Conservation (phyloP, 305 asterid species). For the Fraxinus velutina region DNA sequence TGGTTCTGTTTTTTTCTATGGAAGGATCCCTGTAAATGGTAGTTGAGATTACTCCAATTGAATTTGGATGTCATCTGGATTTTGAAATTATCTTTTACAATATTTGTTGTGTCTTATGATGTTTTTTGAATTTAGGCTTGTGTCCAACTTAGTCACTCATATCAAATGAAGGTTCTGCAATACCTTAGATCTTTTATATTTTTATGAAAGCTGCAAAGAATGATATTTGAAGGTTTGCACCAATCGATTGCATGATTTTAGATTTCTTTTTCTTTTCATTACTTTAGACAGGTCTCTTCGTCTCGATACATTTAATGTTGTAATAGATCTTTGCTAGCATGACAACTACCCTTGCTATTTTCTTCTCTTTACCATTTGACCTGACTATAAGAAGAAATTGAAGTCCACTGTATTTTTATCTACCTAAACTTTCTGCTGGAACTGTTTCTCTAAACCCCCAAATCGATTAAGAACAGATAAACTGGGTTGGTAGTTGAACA, state of each 20-base stretch:
- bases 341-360: neutral
- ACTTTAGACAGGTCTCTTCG: neutral
- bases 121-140: neutral
- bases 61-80: neutral
- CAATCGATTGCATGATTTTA: neutral
- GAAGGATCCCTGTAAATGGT: neutral
- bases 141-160: neutral
- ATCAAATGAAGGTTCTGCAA: neutral
- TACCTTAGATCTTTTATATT: neutral
- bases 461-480: neutral
- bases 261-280: neutral
- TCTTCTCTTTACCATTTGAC: neutral
- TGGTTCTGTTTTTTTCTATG: neutral
- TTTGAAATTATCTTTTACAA: neutral
- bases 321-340: neutral
- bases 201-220: neutral
- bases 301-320: neutral
- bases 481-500: neutral
- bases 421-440: neutral
- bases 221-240: neutral
- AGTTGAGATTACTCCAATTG: neutral
- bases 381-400: neutral
- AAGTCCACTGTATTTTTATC: neutral
- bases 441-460: neutral
- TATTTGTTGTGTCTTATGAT: neutral